Evolutionary conservation across 257 asterid species (phyloP).

Genomic region (Gentiana dahurica): DNA sequence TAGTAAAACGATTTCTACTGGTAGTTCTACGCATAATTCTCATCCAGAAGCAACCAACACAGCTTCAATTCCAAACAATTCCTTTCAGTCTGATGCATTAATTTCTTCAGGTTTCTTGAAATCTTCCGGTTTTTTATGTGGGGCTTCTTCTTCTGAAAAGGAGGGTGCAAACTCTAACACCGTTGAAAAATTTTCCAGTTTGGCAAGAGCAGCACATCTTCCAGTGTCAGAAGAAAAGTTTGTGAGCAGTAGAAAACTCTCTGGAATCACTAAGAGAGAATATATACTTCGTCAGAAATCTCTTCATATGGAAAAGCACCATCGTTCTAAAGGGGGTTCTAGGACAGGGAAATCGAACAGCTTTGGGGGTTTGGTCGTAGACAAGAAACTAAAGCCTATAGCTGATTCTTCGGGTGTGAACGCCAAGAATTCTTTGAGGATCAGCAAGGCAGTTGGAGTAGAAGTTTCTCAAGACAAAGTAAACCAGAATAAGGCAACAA

Average conservation of each 20-base stretch:
- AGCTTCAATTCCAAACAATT: slow-evolving; percentile 21
- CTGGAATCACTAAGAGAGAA: slow-evolving; percentile 70
- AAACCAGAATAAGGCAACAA: slow-evolving; percentile 31
- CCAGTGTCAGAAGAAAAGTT: slow-evolving; percentile 48
- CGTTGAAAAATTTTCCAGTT: slow-evolving; percentile 41
- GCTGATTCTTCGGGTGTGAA: slow-evolving; percentile 46
- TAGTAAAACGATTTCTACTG: slow-evolving; percentile 30
- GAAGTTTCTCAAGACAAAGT: slow-evolving; percentile 32
- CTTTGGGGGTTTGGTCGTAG: slow-evolving; percentile 61
- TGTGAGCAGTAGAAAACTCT: slow-evolving; percentile 51
- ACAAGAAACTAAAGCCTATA: slow-evolving; percentile 63
- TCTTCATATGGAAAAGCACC: slow-evolving; percentile 62
- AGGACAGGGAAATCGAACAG: slow-evolving; percentile 44
- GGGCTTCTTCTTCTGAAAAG: slow-evolving; percentile 33
- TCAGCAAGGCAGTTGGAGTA: slow-evolving; percentile 30
- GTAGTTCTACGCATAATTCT: slow-evolving; percentile 28
- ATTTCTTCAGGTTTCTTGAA: slow-evolving; percentile 20
- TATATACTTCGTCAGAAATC: slow-evolving; percentile 63
- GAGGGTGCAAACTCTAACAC: slow-evolving; percentile 27
- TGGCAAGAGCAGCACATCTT: slow-evolving; percentile 37
- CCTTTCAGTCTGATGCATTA: slow-evolving; percentile 44
- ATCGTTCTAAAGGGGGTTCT: slow-evolving; percentile 51
- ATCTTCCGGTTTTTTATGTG: slow-evolving; percentile 21
- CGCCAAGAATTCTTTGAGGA: slow-evolving; percentile 37
- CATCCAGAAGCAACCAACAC: slow-evolving; percentile 25